Percentiles rank a stretch among this genome's conserved stretches.
phyloP scores from a whole-genome alignment of 2,329 filamentous ascomycete species.

The Xylariaceae sp. region DNA sequence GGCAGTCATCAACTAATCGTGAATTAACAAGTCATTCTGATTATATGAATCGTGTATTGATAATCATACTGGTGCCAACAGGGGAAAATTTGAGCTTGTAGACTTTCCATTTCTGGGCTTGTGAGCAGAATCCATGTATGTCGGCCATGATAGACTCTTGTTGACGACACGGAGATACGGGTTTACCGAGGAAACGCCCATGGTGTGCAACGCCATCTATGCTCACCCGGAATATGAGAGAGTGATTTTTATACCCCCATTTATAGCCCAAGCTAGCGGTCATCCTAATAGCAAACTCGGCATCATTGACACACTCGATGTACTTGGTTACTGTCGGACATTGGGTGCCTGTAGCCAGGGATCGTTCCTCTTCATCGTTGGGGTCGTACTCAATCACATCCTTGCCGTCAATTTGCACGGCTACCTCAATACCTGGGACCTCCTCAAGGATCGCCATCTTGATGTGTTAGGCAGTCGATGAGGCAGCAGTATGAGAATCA shows the following conservation, averaged over 20 bases:
- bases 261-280: conserved; percentile 26
- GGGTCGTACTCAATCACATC: conserved; percentile 36
- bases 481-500: too few species aligned
- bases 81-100: conserved; percentile 38
- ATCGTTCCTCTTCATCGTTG: conserved; percentile 26
- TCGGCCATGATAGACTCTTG: background rate
- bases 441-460: conserved; percentile 39
- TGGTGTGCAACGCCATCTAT: too few species aligned
- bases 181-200: too few species aligned
- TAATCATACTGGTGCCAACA: conserved; percentile 37
- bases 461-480: background rate
- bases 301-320: conserved; percentile 41
- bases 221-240: conserved; percentile 13
- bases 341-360: conserved; percentile 2
- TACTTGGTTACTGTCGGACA: conserved; percentile 36
- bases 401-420: conserved; percentile 33
- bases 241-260: conserved; percentile 32
- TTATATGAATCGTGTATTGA: background rate
- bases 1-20: conserved; percentile 31
- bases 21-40: background rate
- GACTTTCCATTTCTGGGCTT: conserved; percentile 14
- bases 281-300: conserved; percentile 35
- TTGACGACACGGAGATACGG: too few species aligned
- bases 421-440: conserved; percentile 35
- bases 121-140: background rate